Conservation (phyloP, 106 monocot species). For the Dioscorea dumetorum region DNA sequence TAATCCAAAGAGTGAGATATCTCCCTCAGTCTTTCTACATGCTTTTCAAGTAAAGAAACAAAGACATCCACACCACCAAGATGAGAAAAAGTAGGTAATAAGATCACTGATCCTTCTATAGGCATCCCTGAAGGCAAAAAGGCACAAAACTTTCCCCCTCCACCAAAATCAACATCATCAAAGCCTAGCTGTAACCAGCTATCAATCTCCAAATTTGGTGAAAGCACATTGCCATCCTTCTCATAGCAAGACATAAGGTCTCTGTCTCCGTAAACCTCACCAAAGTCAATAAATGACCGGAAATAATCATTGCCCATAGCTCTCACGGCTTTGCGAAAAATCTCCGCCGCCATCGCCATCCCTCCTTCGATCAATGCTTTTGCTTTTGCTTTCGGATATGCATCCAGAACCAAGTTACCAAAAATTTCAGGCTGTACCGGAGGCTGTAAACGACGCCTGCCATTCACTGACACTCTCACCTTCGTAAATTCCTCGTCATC, state of each 20-base stretch:
- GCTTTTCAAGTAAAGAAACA: not conserved
- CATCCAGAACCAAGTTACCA: constrained; percentile 20
- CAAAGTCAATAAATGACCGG: constrained; percentile 72
- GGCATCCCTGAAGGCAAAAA: constrained; percentile 37
- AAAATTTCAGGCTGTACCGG: constrained; percentile 4
- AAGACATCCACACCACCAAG: not conserved
- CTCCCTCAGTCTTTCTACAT: not conserved
- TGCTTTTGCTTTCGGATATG: constrained; percentile 2
- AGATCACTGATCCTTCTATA: constrained; percentile 36
- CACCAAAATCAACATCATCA: constrained; percentile 56
- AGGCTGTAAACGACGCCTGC: constrained; percentile 7
- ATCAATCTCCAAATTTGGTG: constrained; percentile 52
- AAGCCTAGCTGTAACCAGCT: constrained; percentile 66
- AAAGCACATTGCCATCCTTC: constrained; percentile 17
- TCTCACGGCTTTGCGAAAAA: constrained; percentile 27
- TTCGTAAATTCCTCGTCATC: not conserved
- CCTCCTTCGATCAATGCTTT: not conserved
- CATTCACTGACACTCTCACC: constrained; percentile 7
- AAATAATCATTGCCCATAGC: constrained; percentile 38
- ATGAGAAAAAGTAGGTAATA: constrained; percentile 27
- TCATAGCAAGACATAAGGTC: constrained; percentile 17
- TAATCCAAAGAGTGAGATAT: constrained; percentile 3
- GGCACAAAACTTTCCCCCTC: constrained; percentile 14
- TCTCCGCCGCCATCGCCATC: constrained; percentile 4
- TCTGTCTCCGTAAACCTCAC: constrained; percentile 17